Base-by-base conservation (phyloP, 1,284 basidiomycete species). In the Taiwanofungus camphoratus region DNA sequence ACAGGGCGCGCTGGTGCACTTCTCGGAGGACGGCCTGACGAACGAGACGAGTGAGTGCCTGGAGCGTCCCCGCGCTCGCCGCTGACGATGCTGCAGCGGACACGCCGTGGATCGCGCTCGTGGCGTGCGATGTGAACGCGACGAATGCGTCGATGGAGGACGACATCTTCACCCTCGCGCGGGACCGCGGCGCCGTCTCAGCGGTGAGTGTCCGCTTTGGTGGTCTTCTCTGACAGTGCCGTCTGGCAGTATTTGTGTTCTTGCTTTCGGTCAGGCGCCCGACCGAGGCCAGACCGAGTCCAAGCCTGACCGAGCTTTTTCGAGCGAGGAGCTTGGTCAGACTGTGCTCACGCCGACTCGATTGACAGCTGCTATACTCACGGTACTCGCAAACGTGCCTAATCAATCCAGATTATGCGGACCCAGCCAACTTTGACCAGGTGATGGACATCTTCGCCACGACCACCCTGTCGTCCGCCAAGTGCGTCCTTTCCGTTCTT, bases 91-190 rank as follows among this genome's bases (percentile, higher is more conserved):
- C 18, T n/a, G 36, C 31, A 88, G 85, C 77, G 21, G 73, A 66
- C 2, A 88, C 90, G 0, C 90, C 91, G 5, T 94, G 90, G 89
- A 87, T 94, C 50, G 91, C 92, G 4, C 75, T 92, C 53, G 77
- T 94, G 36, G 77, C 78, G 9, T 94, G 91, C 61, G 90, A 92
- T 57, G 58, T 60, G 41, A 90, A 92, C 60, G 74, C 80, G 19
- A 87, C 86, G 4, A 63, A 74, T 48, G 69, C 75, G 6, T 76
- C 76, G 1, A 57, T 69, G 51, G 67, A 73, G 3, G 57, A 66
- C 37, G 90, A 94, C 61, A 77, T 92, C 41, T 91, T 93, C 62
- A 88, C 87, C 0, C 67, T 89, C 30, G 89, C 87, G 9, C 68
- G 75, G 33, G 79, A 85, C 52, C 69, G 77, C 44, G 92, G 92